These are phyloP conservation scores for Ascochyta viciae-villosae DNA, from an alignment of 2,329 filamentous ascomycete genomes.

Conservation along the genomic window DNA sequence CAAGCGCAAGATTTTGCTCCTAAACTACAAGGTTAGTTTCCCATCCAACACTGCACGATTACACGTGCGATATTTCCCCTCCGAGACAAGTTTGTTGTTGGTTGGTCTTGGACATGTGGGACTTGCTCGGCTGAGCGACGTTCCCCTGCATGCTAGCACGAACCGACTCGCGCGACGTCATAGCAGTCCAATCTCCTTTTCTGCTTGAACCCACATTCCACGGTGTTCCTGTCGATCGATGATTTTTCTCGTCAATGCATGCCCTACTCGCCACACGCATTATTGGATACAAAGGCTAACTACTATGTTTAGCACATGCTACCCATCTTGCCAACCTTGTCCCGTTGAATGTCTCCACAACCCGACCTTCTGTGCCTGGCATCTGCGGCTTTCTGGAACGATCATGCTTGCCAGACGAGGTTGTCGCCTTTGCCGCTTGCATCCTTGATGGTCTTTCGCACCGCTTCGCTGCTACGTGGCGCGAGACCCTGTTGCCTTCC, in stretches of 20 bases:
- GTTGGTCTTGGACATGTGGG: constrained; percentile 21
- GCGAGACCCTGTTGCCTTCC: constrained; percentile 30
- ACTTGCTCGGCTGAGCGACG: constrained; percentile 22
- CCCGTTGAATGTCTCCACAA: constrained; percentile 41
- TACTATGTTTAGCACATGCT: constrained; percentile 43
- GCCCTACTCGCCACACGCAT: constrained; percentile 18
- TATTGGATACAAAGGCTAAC: constrained; percentile 25
- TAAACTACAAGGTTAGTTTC: constrained; percentile 42
- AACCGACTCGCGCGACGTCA: constrained; percentile 19
- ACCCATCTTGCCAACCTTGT: constrained; percentile 47
- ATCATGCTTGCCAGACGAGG: constrained; percentile 42
- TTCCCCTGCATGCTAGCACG: constrained; percentile 26
- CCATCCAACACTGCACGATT: constrained; percentile 12
- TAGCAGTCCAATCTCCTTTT: constrained; percentile 18
- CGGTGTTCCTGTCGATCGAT: constrained; percentile 32
- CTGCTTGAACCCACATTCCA: constrained; percentile 16
- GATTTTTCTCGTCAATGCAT: constrained; percentile 17
- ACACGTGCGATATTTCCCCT: constrained; percentile 25
- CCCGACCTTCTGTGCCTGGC: constrained; percentile 32
- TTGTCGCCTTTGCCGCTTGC: constrained; percentile 49
- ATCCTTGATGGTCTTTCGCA: constrained; percentile 46
- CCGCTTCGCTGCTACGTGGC: constrained; percentile 44
- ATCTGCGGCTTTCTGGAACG: constrained; percentile 42
- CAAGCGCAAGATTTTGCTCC: constrained; percentile 20
- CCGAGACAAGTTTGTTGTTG: constrained; percentile 25